A percentile compares a stretch with the other conserved stretches of the same genome.
Evolutionary conservation across 2,329 filamentous ascomycete genomes (phyloP).

Genomic region (Aureobasidium sp.): DNA sequence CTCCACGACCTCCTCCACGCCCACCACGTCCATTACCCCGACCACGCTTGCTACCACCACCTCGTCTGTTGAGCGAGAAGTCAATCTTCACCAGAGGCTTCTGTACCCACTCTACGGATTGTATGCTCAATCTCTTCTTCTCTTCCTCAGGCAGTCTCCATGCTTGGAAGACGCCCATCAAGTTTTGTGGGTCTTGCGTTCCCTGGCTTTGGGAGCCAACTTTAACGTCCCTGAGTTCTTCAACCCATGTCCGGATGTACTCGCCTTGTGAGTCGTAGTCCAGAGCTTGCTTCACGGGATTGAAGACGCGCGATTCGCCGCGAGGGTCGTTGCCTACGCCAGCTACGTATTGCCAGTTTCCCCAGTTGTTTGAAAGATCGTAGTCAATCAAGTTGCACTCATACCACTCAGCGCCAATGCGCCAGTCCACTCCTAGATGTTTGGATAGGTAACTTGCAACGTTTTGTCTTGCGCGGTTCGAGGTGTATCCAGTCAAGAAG

Average conservation of each 20-base stretch:
- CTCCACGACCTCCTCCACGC: slow-evolving; percentile 21
- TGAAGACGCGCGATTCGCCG: slow-evolving; percentile 65
- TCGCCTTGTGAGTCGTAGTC: slow-evolving; percentile 64
- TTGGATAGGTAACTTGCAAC: slow-evolving; percentile 67
- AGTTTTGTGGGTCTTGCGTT: slow-evolving; percentile 21
- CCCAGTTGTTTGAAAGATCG: slow-evolving; percentile 66
- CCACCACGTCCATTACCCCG: slow-evolving; percentile 26
- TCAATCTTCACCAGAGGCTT: slow-evolving; percentile 57
- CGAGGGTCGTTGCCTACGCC: slow-evolving; percentile 74
- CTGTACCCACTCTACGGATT: slow-evolving; percentile 55
- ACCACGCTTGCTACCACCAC: slow-evolving; percentile 23
- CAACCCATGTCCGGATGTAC: slow-evolving; percentile 66
- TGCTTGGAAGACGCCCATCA: slow-evolving; percentile 58
- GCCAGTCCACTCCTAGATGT: slow-evolving; percentile 69
- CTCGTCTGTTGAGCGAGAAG: slow-evolving; percentile 45
- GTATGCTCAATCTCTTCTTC: slow-evolving; percentile 48
- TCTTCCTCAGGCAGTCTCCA: slow-evolving; percentile 55
- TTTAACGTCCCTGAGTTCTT: slow-evolving; percentile 51
- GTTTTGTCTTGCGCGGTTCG: slow-evolving; percentile 67
- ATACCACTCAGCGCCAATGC: slow-evolving; percentile 75
- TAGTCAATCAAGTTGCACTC: slow-evolving; percentile 68
- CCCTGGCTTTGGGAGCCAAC: slow-evolving; percentile 10
- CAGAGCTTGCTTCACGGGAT: slow-evolving; percentile 70
- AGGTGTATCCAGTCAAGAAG: slow-evolving; percentile 67
- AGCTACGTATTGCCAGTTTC: slow-evolving; percentile 64